A percentile compares a stretch with the other conserved stretches of the same genome.
phyloP scores from a whole-genome alignment of 2,329 filamentous ascomycete species.

The Hypomyces perniciosus region DNA sequence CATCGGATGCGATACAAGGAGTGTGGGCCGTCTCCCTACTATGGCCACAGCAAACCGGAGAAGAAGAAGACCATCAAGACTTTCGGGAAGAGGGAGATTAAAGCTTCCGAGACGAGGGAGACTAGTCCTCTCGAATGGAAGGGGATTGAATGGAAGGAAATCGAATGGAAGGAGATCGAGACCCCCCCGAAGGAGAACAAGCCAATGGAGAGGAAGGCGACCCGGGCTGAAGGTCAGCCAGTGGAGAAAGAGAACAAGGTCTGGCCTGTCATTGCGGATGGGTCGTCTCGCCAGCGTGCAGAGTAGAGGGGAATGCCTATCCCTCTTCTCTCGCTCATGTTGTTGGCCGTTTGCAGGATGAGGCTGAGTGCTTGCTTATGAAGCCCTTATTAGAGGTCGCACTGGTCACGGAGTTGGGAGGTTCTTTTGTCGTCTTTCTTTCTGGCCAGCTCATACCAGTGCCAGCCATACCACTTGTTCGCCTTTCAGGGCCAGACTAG shows the following conservation, averaged over 20 bases:
- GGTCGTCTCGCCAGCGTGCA: slow-evolving; percentile 3
- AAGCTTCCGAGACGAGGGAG: background rate
- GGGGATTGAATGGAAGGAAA: too few species aligned
- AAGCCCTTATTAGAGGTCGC: too few species aligned
- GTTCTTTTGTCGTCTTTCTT: too few species aligned
- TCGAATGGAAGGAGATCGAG: too few species aligned
- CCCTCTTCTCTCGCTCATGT: background rate
- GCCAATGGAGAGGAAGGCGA: background rate
- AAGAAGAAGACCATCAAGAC: slow-evolving; percentile 11
- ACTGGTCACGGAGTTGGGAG: too few species aligned
- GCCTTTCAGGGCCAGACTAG: background rate
- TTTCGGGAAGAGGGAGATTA: slow-evolving; percentile 5
- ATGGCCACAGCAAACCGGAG: slow-evolving; percentile 5
- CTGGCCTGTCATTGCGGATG: slow-evolving; percentile 3
- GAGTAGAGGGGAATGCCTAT: background rate
- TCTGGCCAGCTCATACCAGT: too few species aligned
- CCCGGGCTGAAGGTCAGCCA: background rate
- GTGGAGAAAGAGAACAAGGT: slow-evolving; percentile 1
- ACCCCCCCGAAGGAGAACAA: background rate
- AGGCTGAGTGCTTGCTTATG: too few species aligned
- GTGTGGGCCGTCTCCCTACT: slow-evolving; percentile 1
- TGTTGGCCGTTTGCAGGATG: background rate
- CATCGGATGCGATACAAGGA: slow-evolving; percentile 16
- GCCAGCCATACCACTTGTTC: background rate
- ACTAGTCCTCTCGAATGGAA: background rate